Conservation (phyloP, 257 asterid species). For the Solanum pinnatisectum region DNA sequence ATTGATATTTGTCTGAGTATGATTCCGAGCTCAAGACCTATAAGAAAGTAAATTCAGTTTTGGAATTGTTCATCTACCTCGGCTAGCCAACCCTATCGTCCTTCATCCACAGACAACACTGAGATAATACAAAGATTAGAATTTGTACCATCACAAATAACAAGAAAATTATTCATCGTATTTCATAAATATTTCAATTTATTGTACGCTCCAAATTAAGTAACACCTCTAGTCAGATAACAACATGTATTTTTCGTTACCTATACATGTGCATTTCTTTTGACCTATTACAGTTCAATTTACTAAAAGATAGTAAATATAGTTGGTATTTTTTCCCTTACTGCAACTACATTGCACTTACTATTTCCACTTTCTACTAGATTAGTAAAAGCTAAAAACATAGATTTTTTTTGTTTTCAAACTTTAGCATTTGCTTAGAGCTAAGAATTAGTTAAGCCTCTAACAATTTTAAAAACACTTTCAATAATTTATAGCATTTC, state of each 20-base stretch:
- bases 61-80: too few species aligned
- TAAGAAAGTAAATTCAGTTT: too few species aligned
- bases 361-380: background rate
- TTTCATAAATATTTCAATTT: background rate
- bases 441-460: background rate
- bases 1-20: too few species aligned
- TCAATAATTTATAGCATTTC: too few species aligned
- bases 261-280: background rate
- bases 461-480: too few species aligned
- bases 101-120: too few species aligned
- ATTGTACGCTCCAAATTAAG: background rate
- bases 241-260: background rate
- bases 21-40: too few species aligned
- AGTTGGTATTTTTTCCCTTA: background rate
- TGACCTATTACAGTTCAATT: background rate
- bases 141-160: too few species aligned
- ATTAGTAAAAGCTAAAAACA: background rate
- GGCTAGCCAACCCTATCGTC: too few species aligned
- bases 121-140: too few species aligned
- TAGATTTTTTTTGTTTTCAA: background rate
- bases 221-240: background rate
- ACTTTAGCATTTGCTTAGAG: background rate
- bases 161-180: background rate
- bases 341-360: background rate
- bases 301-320: background rate